Evolutionary conservation across 306 rosid species (phyloP).

Genomic region (Neltuma alba): DNA sequence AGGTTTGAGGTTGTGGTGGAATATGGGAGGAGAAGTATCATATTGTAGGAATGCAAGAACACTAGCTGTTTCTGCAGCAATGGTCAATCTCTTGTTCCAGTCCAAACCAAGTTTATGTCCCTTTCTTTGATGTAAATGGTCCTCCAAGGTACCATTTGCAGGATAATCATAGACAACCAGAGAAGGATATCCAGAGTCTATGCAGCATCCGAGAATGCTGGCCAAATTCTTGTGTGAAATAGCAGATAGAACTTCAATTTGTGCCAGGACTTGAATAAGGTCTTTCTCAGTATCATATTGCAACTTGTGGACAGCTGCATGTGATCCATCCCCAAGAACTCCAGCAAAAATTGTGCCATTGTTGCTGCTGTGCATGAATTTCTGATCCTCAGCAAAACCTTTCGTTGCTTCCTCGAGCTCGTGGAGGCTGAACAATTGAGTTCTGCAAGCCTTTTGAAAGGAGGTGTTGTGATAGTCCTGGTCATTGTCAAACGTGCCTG

Average conservation of each 20-base stretch:
- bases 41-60: constrained; percentile 71
- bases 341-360: constrained; percentile 71
- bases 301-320: constrained; percentile 71
- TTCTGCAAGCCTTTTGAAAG: constrained; percentile 63
- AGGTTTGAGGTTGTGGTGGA: constrained; percentile 74
- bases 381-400: constrained; percentile 56
- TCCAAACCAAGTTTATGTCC: constrained; percentile 58
- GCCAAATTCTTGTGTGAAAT: constrained; percentile 67
- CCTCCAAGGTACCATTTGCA: constrained; percentile 72
- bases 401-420: constrained; percentile 83
- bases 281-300: constrained; percentile 69
- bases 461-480: constrained; percentile 61
- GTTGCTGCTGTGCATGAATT: constrained; percentile 53
- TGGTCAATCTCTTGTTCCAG: constrained; percentile 76
- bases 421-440: constrained; percentile 62
- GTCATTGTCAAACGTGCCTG: constrained; percentile 49
- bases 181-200: constrained; percentile 59
- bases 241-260: constrained; percentile 65
- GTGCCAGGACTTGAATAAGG: constrained; percentile 63
- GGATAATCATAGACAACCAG: constrained; percentile 78
- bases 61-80: constrained; percentile 78
- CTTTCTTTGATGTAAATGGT: constrained; percentile 60
- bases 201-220: constrained; percentile 75
- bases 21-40: constrained; percentile 80
- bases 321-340: constrained; percentile 73